Conservation (phyloP, 805 yeast genomes). For the Ogataea nakhonphanomensis region DNA sequence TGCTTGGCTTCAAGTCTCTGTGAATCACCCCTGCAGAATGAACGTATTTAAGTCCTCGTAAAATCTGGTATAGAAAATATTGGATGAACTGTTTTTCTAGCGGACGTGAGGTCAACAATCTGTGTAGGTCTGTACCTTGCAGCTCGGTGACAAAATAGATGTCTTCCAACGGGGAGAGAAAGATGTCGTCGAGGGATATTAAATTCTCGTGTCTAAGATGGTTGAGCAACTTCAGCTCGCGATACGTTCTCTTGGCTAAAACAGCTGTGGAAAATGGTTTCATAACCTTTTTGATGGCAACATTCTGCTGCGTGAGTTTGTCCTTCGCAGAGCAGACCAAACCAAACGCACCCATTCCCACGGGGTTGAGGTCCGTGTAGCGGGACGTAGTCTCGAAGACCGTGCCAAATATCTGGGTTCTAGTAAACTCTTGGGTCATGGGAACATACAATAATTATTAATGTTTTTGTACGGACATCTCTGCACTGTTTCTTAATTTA, state of each 20-base stretch:
- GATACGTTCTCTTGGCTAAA: conserved; percentile 91
- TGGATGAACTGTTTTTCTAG: conserved; percentile 95
- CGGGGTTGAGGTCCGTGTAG: conserved; percentile 91
- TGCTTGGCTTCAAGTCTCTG: conserved; percentile 91
- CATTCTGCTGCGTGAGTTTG: conserved; percentile 84
- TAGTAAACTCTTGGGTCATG: conserved; percentile 42
- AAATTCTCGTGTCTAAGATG: conserved; percentile 93
- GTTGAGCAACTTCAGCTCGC: conserved; percentile 90
- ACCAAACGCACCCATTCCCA: conserved; percentile 99
- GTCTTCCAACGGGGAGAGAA: conserved; percentile 91
- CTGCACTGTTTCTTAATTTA: conserved; percentile 3
- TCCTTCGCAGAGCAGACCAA: conserved; percentile 95
- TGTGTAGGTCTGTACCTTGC: conserved; percentile 94
- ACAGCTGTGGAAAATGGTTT: conserved; percentile 95
- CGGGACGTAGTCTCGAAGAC: conserved; percentile 89
- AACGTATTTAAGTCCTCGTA: conserved; percentile 89
- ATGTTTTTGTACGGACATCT: conserved; percentile 3
- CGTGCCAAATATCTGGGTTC: conserved; percentile 93
- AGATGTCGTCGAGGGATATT: conserved; percentile 89
- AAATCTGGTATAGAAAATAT: conserved; percentile 91
- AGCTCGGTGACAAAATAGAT: conserved; percentile 94
- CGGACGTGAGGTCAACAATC: conserved; percentile 88
- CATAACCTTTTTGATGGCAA: conserved; percentile 97
- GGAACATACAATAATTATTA: conserved; percentile 4
- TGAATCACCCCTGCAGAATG: conserved; percentile 96